Conservation (phyloP, 1,284 basidiomycete genomes). For the Ganoderma multipileum region DNA sequence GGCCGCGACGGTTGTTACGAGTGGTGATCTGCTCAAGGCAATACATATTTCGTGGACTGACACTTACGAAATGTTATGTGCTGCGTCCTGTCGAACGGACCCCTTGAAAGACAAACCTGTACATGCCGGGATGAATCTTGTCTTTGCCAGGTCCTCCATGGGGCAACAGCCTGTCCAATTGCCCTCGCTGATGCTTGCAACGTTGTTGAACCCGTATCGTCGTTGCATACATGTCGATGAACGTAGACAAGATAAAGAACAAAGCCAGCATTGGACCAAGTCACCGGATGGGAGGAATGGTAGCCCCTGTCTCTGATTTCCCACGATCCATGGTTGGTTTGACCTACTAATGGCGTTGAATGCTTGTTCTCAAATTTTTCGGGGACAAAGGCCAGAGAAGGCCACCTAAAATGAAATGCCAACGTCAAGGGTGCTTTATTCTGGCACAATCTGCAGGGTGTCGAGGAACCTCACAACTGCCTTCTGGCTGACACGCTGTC, state of each 20-base stretch:
- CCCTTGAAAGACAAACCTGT: neutral
- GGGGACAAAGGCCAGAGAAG: neutral
- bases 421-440: neutral
- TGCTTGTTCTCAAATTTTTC: neutral
- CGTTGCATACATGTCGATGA: neutral
- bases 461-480: neutral
- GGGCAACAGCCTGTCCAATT: neutral
- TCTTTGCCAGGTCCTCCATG: neutral
- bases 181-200: neutral
- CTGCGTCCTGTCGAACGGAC: neutral
- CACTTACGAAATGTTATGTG: neutral
- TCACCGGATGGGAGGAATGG: neutral
- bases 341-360: neutral
- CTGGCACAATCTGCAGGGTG: neutral
- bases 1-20: slow-evolving; percentile 7
- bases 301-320: neutral
- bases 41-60: neutral
- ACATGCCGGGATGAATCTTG: neutral
- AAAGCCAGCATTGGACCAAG: neutral
- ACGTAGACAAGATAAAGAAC: neutral
- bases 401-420: neutral
- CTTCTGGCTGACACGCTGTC: neutral
- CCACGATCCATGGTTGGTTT: neutral
- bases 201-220: neutral
- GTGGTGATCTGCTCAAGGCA: neutral